Base-by-base conservation (phyloP, 495 filamentous ascomycete genomes). In the Xylaria palmicola region DNA sequence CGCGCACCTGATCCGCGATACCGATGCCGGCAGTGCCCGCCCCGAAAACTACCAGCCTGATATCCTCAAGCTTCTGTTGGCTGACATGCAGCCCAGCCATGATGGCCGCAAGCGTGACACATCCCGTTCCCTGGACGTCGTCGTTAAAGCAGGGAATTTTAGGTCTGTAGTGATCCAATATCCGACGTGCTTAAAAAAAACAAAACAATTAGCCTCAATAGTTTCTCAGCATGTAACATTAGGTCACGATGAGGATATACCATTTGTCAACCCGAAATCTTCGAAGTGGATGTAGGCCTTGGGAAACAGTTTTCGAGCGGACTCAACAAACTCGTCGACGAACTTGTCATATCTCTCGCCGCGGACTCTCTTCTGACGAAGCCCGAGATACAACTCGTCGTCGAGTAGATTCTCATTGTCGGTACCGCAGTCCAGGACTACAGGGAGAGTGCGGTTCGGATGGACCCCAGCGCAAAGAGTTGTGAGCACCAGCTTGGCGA, bases 111-210 rank as follows among this genome's bases (percentile, higher is more conserved):
- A 96, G 77, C 0, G 92, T 95, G 2, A 96, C 90, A 36, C 88
- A 90, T 0, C 92, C 92, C 1, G 92, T 96, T 2, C 92, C 92
- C 70, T 96, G 92, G 1, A 96, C 87, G 73, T 96, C 92, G 54
- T 96, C 92, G 61, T 96, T 96, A 79, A 96, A 94, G 70, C 91
- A 96, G 0, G 92, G 78, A 6, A 95, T 85, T 20, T 88, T 60
- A 0, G 85, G 76, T 5, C 85, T 78, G 64, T 91, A 95, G 34
- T 82, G 85, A 57, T 96, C 89, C 7, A 96, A 77, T 4, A 96
- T 84, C 19, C 88, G 80, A 30, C 87, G 72, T 32, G 74, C 74
- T 82, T 13, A n/a, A 34, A 9, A 40, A 22, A 17, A n/a, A n/a
- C 37, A 9, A 40, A 22, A 17, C 24, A 1, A 5, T 19, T 40